Evolutionary conservation across 2,329 filamentous ascomycete genomes (phyloP).

Genomic region (Xylariaceae sp.): DNA sequence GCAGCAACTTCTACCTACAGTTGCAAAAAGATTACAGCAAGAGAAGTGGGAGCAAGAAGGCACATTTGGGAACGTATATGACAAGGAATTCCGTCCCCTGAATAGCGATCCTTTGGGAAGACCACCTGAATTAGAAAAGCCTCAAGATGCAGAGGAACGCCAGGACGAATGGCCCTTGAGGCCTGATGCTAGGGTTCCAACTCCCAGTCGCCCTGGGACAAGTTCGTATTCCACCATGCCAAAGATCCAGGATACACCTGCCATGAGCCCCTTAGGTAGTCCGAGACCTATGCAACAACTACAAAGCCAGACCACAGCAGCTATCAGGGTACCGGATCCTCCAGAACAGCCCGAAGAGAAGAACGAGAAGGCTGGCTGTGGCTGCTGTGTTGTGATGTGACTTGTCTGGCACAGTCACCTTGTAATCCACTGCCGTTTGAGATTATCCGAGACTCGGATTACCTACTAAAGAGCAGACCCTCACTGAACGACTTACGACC

Average conservation of each 20-base stretch:
- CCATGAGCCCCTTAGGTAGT: conserved; percentile 50
- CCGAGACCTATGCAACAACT: conserved; percentile 52
- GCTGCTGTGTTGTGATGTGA: conserved; percentile 80
- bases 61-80: conserved; percentile 82
- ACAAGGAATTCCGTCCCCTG: conserved; percentile 84
- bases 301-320: conserved; percentile 53
- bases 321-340: conserved; percentile 55
- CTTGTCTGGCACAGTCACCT: conserved; percentile 25
- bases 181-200: conserved; percentile 55
- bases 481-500: conserved; percentile 15
- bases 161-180: conserved; percentile 67
- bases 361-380: conserved; percentile 65
- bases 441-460: conserved; percentile 13
- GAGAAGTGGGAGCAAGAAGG: conserved; percentile 95
- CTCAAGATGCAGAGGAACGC: conserved; percentile 47
- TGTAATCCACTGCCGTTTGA: conserved; percentile 17
- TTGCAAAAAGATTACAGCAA: conserved; percentile 88
- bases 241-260: conserved; percentile 57
- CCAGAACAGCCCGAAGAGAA: conserved; percentile 55
- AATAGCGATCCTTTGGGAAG: conserved; percentile 66
- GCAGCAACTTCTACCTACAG: conserved; percentile 92
- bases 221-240: conserved; percentile 69
- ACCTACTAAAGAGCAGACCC: conserved; percentile 6
- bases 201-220: conserved; percentile 51
- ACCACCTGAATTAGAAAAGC: conserved; percentile 51